Evolutionary conservation across 75 land plant species (phyloP), one percentile per base, ranked within the genome.

Genomic region (Picea sitchensis): DNA sequence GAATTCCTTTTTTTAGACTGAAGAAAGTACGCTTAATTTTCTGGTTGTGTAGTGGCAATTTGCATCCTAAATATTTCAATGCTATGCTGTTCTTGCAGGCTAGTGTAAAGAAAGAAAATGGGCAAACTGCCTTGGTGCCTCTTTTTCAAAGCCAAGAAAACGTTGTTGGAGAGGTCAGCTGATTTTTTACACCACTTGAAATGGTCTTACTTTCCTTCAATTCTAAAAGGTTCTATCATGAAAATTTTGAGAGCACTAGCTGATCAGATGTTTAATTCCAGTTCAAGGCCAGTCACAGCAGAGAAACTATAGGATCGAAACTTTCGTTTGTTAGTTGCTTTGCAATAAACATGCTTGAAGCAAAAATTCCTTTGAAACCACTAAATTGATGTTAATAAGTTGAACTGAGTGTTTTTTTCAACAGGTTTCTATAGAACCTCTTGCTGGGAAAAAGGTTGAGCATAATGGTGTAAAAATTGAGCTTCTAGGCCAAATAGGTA

Each of bases 401-500:
- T 79, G 23, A 11, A 11, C 17, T 34, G 51, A n/a, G 14, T n/a
- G 13, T 67, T 26, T 58, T 77, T 26, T n/a, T 20, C n/a, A 73
- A 54, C 84, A 96, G 99, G 90, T 96, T 23, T 83, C 84, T 41
- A 84, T 94, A 21, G 98, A 94, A 71, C 98, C 98, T 38, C 2
- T 91, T 80, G 91, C 83, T 58, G 99, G 99, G 56, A 96, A 96
- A 80, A 94, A 90, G 84, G 82, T 96, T 71, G 99, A 96, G 58
- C 99, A 96, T 74, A 86, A 78, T 86, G 99, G 99, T 68, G 91
- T 96, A 54, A 96, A 94, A 79, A 83, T 96, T 84, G 99, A 96
- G 87, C 95, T 96, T 69, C 89, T 96, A 76, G 99, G 99, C 41
- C 99, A 96, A 80, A 96, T 96, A 85, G 95, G 99, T 96, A 58